Evolutionary conservation across 129 eudicot genomes (phyloP).

Genomic region (Chrysanthemum seticuspe): DNA sequence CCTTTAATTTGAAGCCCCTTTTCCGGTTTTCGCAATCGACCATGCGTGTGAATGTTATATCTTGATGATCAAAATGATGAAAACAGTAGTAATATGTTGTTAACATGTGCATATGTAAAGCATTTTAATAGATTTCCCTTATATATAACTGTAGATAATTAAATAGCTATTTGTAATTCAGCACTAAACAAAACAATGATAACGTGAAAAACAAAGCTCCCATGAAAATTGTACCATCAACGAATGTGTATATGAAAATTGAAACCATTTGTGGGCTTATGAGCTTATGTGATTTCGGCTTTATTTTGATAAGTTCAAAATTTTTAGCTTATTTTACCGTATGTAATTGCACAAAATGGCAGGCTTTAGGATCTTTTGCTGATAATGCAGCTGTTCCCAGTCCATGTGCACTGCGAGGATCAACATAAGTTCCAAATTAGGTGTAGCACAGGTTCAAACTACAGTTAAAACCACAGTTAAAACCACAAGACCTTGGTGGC

Average conservation of each 20-base stretch:
- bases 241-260: too few species aligned
- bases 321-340: too few species aligned
- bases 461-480: too few species aligned
- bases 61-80: too few species aligned
- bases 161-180: slow-evolving; percentile 8
- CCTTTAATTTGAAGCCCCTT: too few species aligned
- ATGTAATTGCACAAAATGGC: slow-evolving; percentile 98
- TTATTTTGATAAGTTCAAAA: too few species aligned
- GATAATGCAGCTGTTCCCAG: slow-evolving; percentile 97
- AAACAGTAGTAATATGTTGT: not conserved
- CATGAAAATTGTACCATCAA: too few species aligned
- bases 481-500: not conserved
- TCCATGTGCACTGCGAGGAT: slow-evolving; percentile 83
- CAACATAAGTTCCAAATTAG: slow-evolving; percentile 13
- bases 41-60: too few species aligned
- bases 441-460: not conserved
- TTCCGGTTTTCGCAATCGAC: too few species aligned
- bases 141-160: not conserved
- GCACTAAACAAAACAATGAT: not conserved
- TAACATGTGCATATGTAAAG: not conserved
- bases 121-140: not conserved
- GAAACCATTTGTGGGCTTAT: too few species aligned
- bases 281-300: too few species aligned
- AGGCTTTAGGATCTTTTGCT: slow-evolving; percentile 99
- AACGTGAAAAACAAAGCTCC: too few species aligned